Base-by-base conservation (phyloP, 148 eudicot species). In the Chenopodium suecicum region DNA sequence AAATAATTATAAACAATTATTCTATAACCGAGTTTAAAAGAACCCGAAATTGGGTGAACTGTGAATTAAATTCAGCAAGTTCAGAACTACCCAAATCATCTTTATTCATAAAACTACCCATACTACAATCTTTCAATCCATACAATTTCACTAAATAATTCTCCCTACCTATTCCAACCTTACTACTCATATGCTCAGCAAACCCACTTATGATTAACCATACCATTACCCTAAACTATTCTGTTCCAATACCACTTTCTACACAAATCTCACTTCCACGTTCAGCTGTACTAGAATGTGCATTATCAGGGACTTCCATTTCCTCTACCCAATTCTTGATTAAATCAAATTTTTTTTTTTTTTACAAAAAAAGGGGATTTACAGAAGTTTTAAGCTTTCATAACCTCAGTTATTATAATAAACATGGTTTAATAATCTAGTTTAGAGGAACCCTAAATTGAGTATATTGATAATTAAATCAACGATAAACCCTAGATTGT, bases 301-400 rank as follows among this genome's bases (percentile, higher is more conserved):
- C 81, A 54, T 48, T 62, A 50, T 75, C 83, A 41, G 87, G 71
- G 56, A 47, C 87, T 27, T 83, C 84, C 81, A 78, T 82, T 70
- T 86, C 92, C 79, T 89, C 87, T 47, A 86, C 75, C 92, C 92
- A 94, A 84, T 83, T 87, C 80, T 78, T 83, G 11, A 91, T 75
- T 48, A 82, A 85, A n/a, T 94, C 94, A 56, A 94, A 87, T 91
- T 94, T 34, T 34, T 34, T 34, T 34, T 34, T 34, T 31, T 31
- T 31, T 31, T 31, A 34, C 2, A 34, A 34, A 34, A 34, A 4
- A 2, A 34, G 3, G 37, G 37, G 37, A 34, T 34, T 34, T 34
- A 34, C 37, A 34, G 37, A 34, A 34, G 37, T 34, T 34, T 34
- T 34, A 34, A 34, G 37, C 37, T 34, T 34, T 2, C 37, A 34